Evolutionary conservation across 192 early-diverging fungal genomes (phyloP), one percentile per base, ranked within the genome.

Genomic region (Coemansia sp.): DNA sequence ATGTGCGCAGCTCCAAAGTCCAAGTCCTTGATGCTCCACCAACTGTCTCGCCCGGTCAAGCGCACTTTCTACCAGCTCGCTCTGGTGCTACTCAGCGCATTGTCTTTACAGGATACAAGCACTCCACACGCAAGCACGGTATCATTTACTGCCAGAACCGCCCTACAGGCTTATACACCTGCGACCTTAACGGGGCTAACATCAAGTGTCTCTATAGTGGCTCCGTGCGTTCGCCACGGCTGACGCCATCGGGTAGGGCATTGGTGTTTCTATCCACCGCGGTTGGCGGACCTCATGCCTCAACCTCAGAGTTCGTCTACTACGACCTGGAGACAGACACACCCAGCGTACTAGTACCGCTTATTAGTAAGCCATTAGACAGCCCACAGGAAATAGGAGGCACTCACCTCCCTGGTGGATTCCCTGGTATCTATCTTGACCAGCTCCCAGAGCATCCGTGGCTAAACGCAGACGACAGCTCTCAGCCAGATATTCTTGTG

Each of bases 141-240:
- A 71, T 92, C 21, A 79, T 84, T 16, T 87, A 77, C 63, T 93
- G 91, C 69, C 83, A 83, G 62, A 93, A 93, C 79, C 76, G 90
- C 28, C 76, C 77, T 7, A 80, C 78, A 6, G 86, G 77, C 1
- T 74, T 92, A 11, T 91, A 86, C 66, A 69, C 81, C 24, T 45
- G 82, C 35, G 78, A 80, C 39, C 31, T 86, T 35, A 53, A 53
- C 21, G 63, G 67, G 9, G 43, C 14, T 9, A 79, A 83, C 20
- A 57, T 66, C 18, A 66, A 76, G 16, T 66, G 85, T 43, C 70
- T 70, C 20, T 45, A 66, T 33, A 60, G 63, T 18, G 66, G 72
- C 16, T 71, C 79, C 34, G 87, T 83, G 31, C 75, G 89, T 23
- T 90, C 86, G 24, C 91, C 91, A 38, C 79, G 88, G 31, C 45